phyloP scores from a whole-genome alignment of 2,329 filamentous ascomycete species.

The Chrysoporthe cubensis region DNA sequence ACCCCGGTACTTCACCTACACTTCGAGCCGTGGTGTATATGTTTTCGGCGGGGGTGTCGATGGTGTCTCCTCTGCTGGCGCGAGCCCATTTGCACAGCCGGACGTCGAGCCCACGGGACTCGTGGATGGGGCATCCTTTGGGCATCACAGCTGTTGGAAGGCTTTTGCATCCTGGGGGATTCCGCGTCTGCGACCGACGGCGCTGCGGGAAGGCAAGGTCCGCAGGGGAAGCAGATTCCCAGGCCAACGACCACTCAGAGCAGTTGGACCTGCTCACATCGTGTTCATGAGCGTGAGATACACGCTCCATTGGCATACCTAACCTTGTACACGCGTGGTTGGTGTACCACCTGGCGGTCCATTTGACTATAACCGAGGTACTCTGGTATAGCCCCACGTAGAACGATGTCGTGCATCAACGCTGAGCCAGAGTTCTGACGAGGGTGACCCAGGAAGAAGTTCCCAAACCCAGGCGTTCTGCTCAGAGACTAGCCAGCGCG shows the following conservation, averaged over 20 bases:
- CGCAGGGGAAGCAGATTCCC: background rate
- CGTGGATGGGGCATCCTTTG: too few relatives aligned
- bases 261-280: background rate
- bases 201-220: background rate
- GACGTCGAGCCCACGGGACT: background rate
- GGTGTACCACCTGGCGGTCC: background rate
- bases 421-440: background rate
- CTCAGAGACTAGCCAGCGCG: background rate
- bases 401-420: constrained; percentile 18
- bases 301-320: background rate
- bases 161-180: background rate
- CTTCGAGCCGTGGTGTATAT: background rate
- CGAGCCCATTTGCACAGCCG: background rate
- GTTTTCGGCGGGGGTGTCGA: background rate
- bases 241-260: background rate
- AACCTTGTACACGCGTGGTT: constrained; percentile 1
- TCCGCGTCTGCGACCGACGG: background rate
- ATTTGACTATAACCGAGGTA: background rate
- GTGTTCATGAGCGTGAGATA: background rate
- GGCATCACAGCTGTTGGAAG: background rate
- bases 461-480: background rate
- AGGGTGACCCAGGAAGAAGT: background rate
- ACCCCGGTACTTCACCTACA: background rate
- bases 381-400: constrained; percentile 3
- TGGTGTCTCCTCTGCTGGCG: background rate